These are phyloP conservation scores for Tarenaya hassleriana DNA, from an alignment of 345 rosid species.

Conservation along the genomic window DNA sequence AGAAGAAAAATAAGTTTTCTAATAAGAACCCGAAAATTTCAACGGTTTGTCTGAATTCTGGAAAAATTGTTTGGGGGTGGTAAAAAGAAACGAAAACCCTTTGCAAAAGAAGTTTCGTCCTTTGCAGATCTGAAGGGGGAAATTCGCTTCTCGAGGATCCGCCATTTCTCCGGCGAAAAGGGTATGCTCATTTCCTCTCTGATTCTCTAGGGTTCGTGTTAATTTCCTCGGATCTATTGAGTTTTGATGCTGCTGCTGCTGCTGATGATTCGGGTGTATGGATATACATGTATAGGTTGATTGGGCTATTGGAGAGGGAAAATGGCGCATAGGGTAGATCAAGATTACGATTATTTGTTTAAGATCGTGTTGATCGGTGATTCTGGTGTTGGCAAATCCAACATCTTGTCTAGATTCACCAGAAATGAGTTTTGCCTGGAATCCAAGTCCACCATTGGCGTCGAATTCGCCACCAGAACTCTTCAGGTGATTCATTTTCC, in stretches of 20 bases:
- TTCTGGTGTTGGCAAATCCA: slow-evolving; percentile 75
- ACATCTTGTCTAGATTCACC: slow-evolving; percentile 62
- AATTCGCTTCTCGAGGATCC: slow-evolving; percentile 35
- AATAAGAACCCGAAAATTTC: too few species aligned
- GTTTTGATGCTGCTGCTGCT: neutral
- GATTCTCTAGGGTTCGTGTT: neutral
- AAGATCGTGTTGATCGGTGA: slow-evolving; percentile 81
- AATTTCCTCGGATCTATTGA: slow-evolving; percentile 13
- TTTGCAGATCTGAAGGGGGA: slow-evolving; percentile 22
- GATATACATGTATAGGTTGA: slow-evolving; percentile 22
- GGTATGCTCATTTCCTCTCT: slow-evolving; percentile 10
- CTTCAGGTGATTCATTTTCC: slow-evolving; percentile 38
- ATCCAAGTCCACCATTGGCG: slow-evolving; percentile 68
- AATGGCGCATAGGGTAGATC: slow-evolving; percentile 57
- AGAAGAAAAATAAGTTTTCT: too few species aligned
- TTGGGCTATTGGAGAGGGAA: slow-evolving; percentile 23
- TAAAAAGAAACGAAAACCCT: neutral
- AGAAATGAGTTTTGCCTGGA: slow-evolving; percentile 69
- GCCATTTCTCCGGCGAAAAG: slow-evolving; percentile 12
- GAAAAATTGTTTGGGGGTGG: too few species aligned
- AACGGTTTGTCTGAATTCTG: too few species aligned
- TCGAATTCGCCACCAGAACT: slow-evolving; percentile 68
- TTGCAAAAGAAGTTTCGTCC: neutral
- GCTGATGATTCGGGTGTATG: neutral
- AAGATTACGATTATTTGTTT: slow-evolving; percentile 61